Evolutionary conservation across 768 basidiomycete genomes (phyloP), one percentile per base, ranked within the genome.

Genomic region (Suillus hirtellus): DNA sequence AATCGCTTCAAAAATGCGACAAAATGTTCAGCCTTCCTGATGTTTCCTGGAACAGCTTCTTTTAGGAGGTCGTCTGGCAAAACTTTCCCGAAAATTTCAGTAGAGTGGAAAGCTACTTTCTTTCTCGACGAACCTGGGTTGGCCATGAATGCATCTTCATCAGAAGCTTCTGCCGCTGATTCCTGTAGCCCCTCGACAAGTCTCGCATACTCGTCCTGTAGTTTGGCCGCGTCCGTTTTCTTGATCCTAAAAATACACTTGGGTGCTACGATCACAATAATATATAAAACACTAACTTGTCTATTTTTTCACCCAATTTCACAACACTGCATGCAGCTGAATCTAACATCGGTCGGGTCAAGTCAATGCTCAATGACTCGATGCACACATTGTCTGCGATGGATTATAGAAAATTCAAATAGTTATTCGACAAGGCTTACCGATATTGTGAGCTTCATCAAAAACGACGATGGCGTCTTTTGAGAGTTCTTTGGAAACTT

Each of bases 381-480:
- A 99, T 96, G 76, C 97, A 99, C 53, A 99, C 97, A 73, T 99
- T 99, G 72, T 99, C 96, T 90, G 66, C 31, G 38, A 27, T 31
- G 40, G 62, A 49, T 24, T 49, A 70, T 15, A 61, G 63, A 49
- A 42, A 60, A 47, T 27, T 56, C 38, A 2, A 50, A 49, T 19
- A 27, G 4, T 27, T n/a, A 31, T 14, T 12, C 31, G 42, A 47
- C 31, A 24, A 46, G 60, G 58, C 67, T 62, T 68, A 95, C 96
- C 96, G 59, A 99, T 99, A 73, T 99, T 99, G 76, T 99, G 97
- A 17, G 97, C 97, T 73, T 99, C 97, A 71, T 99, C 97, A 71
- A 99, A 99, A 1, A 99, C 97, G 44, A 99, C 95, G 60, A 99
- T 99, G 37, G 95, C 90, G 73, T 99, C 97, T 71, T 98, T 99